Percentiles rank a stretch among this genome's conserved stretches.
These are phyloP conservation scores for Casuarina equisetifolia DNA, from an alignment of 306 rosid species.

Conservation along the genomic window DNA sequence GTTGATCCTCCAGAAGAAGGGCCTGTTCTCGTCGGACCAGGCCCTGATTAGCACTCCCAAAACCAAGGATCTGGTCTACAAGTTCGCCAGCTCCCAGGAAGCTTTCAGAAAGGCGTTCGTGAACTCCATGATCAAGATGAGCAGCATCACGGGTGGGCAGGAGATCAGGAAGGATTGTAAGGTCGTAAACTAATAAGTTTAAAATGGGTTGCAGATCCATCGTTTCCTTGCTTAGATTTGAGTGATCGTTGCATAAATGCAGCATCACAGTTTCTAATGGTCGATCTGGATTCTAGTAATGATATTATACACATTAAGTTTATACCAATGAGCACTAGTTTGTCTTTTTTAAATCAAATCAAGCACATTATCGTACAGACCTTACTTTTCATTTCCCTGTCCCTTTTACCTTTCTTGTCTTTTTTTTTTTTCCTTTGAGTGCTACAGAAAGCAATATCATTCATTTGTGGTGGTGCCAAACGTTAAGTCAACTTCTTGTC, in stretches of 20 bases:
- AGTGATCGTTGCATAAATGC: neutral
- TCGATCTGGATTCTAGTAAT: slow-evolving; percentile 8
- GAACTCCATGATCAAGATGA: slow-evolving; percentile 76
- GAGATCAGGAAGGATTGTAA: slow-evolving; percentile 61
- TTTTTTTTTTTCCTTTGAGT: neutral
- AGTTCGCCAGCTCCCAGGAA: slow-evolving; percentile 42
- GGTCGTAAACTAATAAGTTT: slow-evolving; percentile 37
- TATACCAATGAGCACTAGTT: too few relatives aligned
- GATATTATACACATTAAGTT: too few relatives aligned
- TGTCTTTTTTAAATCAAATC: neutral
- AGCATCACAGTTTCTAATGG: neutral
- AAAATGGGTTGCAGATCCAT: slow-evolving; percentile 2
- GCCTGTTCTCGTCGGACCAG: slow-evolving; percentile 70
- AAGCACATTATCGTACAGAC: neutral
- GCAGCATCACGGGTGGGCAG: slow-evolving; percentile 52
- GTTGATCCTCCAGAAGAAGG: slow-evolving; percentile 53
- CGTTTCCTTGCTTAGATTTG: neutral
- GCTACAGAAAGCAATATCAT: neutral
- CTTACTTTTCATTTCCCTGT: neutral
- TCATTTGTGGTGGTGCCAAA: neutral
- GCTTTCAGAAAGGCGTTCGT: slow-evolving; percentile 63
- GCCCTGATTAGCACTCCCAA: slow-evolving; percentile 54
- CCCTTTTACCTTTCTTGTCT: neutral
- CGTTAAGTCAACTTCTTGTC: neutral
- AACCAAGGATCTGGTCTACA: slow-evolving; percentile 54